Base-by-base conservation (phyloP, 2,329 filamentous ascomycete genomes). In the Xylaria sp. region DNA sequence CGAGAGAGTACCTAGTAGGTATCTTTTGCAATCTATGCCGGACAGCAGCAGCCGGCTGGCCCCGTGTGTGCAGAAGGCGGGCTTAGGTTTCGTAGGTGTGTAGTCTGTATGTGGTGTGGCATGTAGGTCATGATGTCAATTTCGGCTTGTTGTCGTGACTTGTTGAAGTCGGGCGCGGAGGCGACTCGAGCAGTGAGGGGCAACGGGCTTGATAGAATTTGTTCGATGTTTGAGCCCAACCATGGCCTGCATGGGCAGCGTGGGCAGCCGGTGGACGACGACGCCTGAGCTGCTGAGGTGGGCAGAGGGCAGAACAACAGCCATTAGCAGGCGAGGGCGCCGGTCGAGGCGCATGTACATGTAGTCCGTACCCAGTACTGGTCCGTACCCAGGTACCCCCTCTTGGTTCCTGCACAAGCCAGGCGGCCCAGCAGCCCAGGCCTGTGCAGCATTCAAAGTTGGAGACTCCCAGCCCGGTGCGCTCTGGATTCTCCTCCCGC, bases 401-500 rank as follows among this genome's bases (percentile, higher is more conserved):
- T 48, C 21, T 40, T 34, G 16, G 29, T 49, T 56, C 41, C 44
- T 55, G 58, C 58, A 58, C 55, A 56, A 61, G 58, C 55, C 55
- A 61, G 44, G 55, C 52, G 49, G 6, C 5, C 29, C 16, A 7
- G 8, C 5, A 34, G 29, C 8, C 29, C 29, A 34, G 55, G 42
- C 48, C 56, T 50, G 55, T 52, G 58, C 50, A 52, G 39, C 56
- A 61, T 56, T 60, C 58, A 50, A 48, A 45, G 39, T 44, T 52
- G 50, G 34, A 45, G 49, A 52, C 56, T 58, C 44, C 45, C 55
- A 59, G 52, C 52, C 54, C 54, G 56, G 56, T 56, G 50, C 56
- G 47, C 52, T 50, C 53, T 61, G 56, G 57, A 59, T 62, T 63
- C 60, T 63, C 60, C 60, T 61, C 60, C 57, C 60, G 55, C 60